These are phyloP conservation scores for Coemansia sp. DNA, from an alignment of 192 early-diverging fungal species.

Conservation along the genomic window DNA sequence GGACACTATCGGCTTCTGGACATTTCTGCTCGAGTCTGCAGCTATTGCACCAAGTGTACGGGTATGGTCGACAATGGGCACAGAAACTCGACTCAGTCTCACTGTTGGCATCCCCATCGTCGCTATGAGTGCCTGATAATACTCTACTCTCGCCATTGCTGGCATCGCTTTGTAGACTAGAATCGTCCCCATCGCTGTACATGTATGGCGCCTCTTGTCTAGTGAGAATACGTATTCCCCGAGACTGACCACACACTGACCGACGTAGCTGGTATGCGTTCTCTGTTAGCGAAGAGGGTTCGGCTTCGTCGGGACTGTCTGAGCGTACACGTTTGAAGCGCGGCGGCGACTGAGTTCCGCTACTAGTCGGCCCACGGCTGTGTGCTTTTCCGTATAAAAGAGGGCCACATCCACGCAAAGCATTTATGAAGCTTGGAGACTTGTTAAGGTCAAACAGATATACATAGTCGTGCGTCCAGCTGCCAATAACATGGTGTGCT, in stretches of 20 bases:
- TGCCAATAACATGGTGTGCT: constrained; percentile 54
- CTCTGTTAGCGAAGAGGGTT: neutral
- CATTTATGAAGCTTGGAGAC: constrained; percentile 22
- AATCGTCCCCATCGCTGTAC: constrained; percentile 3
- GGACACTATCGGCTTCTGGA: neutral
- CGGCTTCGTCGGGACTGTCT: neutral
- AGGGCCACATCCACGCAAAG: neutral
- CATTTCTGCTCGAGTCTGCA: neutral
- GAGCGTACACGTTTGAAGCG: constrained; percentile 22
- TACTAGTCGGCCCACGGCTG: neutral
- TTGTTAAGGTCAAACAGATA: constrained; percentile 60
- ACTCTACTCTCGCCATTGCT: neutral
- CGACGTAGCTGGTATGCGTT: neutral
- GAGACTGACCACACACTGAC: constrained; percentile 18
- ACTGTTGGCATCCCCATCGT: neutral
- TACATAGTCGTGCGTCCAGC: constrained; percentile 58
- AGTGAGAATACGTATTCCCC: constrained; percentile 21
- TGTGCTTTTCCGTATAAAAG: neutral
- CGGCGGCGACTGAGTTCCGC: neutral
- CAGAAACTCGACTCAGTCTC: neutral
- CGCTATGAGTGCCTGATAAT: neutral
- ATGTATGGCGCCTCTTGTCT: constrained; percentile 29
- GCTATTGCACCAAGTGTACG: neutral
- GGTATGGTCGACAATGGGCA: neutral
- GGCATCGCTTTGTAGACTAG: neutral